Base-by-base conservation (phyloP, 352 stramenopile species). In the Phytophthora meadii region DNA sequence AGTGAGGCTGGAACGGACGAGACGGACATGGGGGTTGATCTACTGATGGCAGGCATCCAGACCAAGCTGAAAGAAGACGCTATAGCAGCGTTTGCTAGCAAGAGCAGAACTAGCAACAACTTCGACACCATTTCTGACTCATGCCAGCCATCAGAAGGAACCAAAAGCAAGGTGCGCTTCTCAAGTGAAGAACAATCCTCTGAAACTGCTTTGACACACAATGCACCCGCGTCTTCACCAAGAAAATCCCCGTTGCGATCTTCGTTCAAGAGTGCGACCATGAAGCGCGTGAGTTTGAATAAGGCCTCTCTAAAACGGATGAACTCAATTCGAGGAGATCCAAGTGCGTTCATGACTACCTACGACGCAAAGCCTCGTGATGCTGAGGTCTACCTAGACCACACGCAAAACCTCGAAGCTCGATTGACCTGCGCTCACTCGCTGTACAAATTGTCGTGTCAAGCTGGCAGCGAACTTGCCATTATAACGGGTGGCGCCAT, bases 401-500 rank as follows among this genome's bases (percentile, higher is more conserved):
- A 54, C 9, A 53, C 68, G 0, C 32, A 83, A 8, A 92, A 94
- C 55, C 25, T 90, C 2, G 81, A 82, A 24, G 82, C 79, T 0
- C 74, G 84, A 7, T 49, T 89, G 2, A 84, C 75, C n/a, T 94
- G 87, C 53, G 84, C 82, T 2, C 72, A 79, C 17, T 94, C 87
- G 9, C 66, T 94, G 1, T 94, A 92, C 72, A 94, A 94, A 46
- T 62, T 94, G 0, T 94, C 84, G 4, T 91, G 86, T 14, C 82
- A 92, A 50, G 10, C 25, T 6, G 77, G 74, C 1, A 77, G 55
- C 12, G 87, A 94, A 34, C 39, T 79, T 5, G 68, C 77, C 4
- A 91, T 94, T 57, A 87, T 94, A 27, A 34, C 71, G 1, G 81
- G 81, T 14, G 84, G 81, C 0, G 87, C 87, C 0, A 88, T 94